These are phyloP conservation scores for Hordeum pubiflorum DNA, from an alignment of 202 grass and related monocot genomes.

Conservation along the genomic window DNA sequence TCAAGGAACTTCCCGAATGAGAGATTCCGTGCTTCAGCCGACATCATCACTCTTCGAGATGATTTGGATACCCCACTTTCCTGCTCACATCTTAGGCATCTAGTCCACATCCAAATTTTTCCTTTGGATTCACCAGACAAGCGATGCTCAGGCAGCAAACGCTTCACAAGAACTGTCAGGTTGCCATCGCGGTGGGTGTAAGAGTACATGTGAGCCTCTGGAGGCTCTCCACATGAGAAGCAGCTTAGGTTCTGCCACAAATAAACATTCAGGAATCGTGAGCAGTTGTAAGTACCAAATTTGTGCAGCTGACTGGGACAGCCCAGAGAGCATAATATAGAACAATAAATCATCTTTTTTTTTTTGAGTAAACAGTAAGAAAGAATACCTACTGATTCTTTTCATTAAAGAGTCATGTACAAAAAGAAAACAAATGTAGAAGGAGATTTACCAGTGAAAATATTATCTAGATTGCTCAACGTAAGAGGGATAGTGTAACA, in stretches of 20 bases:
- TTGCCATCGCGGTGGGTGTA: conserved; percentile 83
- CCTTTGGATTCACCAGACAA: conserved; percentile 63
- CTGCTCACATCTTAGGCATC: conserved; percentile 68
- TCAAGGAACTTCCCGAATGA: conserved; percentile 92
- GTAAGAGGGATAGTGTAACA: background rate
- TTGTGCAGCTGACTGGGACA: background rate
- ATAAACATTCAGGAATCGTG: background rate
- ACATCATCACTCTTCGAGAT: conserved; percentile 57
- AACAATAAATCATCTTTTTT: background rate
- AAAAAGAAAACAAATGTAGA: background rate
- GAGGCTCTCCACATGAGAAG: conserved; percentile 72
- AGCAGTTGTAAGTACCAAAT: background rate
- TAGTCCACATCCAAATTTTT: conserved; percentile 95
- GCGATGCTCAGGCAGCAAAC: conserved; percentile 30
- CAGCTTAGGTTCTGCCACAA: conserved; percentile 57
- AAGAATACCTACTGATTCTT: background rate
- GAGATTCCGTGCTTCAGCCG: conserved; percentile 57
- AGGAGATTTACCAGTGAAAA: background rate
- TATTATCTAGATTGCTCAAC: background rate
- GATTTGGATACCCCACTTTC: conserved; percentile 42
- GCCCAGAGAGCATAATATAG: background rate
- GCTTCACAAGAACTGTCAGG: conserved; percentile 56
- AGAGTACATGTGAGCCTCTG: conserved; percentile 60
- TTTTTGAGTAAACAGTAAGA: background rate
- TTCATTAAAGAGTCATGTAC: background rate